phyloP scores from a whole-genome alignment of 2,329 filamentous ascomycete genomes.

The Cercospora citrullina region DNA sequence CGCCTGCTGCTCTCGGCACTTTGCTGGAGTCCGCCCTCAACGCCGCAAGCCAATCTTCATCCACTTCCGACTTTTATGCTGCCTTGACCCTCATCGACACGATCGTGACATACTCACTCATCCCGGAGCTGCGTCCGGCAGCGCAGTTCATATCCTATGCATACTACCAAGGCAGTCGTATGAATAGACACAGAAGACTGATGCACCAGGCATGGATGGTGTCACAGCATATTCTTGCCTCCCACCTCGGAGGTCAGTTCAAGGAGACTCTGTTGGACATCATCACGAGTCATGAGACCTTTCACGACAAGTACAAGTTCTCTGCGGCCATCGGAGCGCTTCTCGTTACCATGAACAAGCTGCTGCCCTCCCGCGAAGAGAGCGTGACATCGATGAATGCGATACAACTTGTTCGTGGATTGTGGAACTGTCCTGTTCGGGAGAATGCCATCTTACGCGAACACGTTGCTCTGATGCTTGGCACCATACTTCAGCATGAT shows the following conservation, averaged over 20 bases:
- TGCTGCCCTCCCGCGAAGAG: conserved; percentile 21
- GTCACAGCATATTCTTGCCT: conserved; percentile 33
- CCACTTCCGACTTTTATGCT: conserved; percentile 34
- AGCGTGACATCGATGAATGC: conserved; percentile 16
- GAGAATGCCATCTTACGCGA: conserved; percentile 28
- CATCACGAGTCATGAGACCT: conserved; percentile 25
- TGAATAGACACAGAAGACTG: conserved; percentile 34
- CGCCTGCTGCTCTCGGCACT: conserved; percentile 26
- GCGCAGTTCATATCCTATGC: conserved; percentile 35
- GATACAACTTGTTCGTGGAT: conserved; percentile 24
- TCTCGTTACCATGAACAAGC: conserved; percentile 33
- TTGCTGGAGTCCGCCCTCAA: conserved; percentile 31
- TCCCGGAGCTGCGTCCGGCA: conserved; percentile 29
- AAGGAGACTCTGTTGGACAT: conserved; percentile 30
- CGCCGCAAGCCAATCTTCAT: conserved; percentile 31
- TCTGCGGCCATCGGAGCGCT: conserved; percentile 35
- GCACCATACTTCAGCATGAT: conserved; percentile 22
- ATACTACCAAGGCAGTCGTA: conserved; percentile 37
- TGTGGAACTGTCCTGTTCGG: conserved; percentile 18
- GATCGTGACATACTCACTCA: conserved; percentile 33
- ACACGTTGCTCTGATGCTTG: conserved; percentile 24
- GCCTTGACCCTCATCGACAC: conserved; percentile 35
- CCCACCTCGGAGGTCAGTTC: conserved; percentile 34
- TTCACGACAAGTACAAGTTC: conserved; percentile 28
- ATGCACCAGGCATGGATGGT: conserved; percentile 32